phyloP scores from a whole-genome alignment of 441 rosid species.

The Manihot esculenta region DNA sequence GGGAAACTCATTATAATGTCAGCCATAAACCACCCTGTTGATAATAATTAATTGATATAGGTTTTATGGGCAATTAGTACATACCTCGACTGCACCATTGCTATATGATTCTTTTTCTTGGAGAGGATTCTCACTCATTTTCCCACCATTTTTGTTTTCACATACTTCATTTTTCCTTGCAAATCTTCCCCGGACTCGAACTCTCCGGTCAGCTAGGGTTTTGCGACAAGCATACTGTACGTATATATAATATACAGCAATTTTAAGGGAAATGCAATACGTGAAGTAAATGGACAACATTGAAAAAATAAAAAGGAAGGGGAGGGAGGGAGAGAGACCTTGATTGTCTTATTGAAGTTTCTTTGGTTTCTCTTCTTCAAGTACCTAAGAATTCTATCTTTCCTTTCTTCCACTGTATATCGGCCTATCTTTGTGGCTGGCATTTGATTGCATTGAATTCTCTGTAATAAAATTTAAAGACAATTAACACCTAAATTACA shows the following conservation, averaged over 20 bases:
- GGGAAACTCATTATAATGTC: background rate
- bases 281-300: background rate
- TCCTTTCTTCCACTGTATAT: conserved; percentile 82
- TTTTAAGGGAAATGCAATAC: background rate
- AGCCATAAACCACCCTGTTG: no score
- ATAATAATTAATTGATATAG: no score
- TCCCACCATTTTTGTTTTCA: conserved; percentile 51
- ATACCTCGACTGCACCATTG: conserved; percentile 51
- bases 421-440: conserved; percentile 56
- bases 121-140: conserved; percentile 35
- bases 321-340: conserved; percentile 40
- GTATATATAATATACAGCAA: no score
- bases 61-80: background rate
- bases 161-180: conserved; percentile 68
- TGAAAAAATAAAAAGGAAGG: no score
- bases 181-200: conserved; percentile 87
- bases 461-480: conserved; percentile 31
- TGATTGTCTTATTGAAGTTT: conserved; percentile 92
- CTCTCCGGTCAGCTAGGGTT: conserved; percentile 92
- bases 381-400: conserved; percentile 78
- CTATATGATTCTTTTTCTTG: conserved; percentile 45
- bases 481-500: background rate
- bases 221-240: conserved; percentile 93
- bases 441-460: conserved; percentile 42
- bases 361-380: conserved; percentile 91